A percentile compares a stretch with the other conserved stretches of the same genome.
Conservation (phyloP, 352 stramenopile genomes). For the Pythium brassicae region DNA sequence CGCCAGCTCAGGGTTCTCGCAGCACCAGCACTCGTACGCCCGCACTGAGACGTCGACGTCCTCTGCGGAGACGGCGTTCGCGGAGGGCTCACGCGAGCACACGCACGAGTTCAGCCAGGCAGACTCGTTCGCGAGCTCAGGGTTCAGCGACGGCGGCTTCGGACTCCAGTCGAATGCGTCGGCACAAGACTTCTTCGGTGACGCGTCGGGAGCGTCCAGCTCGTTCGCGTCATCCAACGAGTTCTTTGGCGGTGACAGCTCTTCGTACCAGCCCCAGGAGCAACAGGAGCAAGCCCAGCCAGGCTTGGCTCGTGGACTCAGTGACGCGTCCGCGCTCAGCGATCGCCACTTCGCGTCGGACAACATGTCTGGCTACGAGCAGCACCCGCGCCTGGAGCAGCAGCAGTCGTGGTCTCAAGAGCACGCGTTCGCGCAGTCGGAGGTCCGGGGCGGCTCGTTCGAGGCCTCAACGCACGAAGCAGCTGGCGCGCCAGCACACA, state of each 20-base stretch:
- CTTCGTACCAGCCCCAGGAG: constrained; percentile 11
- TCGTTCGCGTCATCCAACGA: constrained; percentile 17
- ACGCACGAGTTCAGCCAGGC: constrained; percentile 2
- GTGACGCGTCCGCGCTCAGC: constrained; percentile 31
- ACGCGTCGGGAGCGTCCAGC: not conserved
- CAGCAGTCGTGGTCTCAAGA: constrained; percentile 14
- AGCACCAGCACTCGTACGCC: not conserved
- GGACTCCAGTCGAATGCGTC: constrained; percentile 6
- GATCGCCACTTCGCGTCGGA: constrained; percentile 21
- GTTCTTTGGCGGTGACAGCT: constrained; percentile 15
- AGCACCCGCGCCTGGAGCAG: constrained; percentile 5
- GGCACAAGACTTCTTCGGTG: constrained; percentile 11
- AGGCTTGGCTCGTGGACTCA: constrained; percentile 28
- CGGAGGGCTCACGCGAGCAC: not conserved
- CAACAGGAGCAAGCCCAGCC: constrained; percentile 16
- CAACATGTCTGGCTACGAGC: constrained; percentile 6
- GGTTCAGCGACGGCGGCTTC: constrained; percentile 8
- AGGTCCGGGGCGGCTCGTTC: constrained; percentile 5
- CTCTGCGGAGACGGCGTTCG: not conserved
- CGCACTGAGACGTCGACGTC: not conserved
- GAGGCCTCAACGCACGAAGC: not conserved
- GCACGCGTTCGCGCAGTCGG: not conserved
- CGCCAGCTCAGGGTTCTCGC: not conserved
- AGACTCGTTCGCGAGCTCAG: constrained; percentile 8
- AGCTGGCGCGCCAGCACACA: too few species aligned